These are phyloP conservation scores for Margaritispora aquatica DNA, from an alignment of 495 filamentous ascomycete genomes.

Conservation along the genomic window DNA sequence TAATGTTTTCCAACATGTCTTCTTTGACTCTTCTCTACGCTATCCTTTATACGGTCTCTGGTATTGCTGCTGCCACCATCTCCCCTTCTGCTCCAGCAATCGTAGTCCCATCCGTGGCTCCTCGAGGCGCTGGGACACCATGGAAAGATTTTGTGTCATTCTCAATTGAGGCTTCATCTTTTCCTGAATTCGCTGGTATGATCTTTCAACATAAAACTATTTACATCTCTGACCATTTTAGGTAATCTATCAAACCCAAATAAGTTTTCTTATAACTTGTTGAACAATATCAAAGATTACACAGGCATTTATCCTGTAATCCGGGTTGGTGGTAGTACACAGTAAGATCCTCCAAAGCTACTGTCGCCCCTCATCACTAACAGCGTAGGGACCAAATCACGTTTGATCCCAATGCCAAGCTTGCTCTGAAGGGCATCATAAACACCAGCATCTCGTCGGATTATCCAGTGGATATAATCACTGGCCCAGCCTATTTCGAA, in stretches of 20 bases:
- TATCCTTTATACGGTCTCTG: background rate
- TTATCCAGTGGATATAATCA: slow-evolving; percentile 54
- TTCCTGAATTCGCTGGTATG: slow-evolving; percentile 56
- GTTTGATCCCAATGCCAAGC: slow-evolving; percentile 40
- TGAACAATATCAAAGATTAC: slow-evolving; percentile 42
- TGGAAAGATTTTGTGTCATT: slow-evolving; percentile 40
- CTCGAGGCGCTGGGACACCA: background rate
- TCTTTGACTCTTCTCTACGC: background rate
- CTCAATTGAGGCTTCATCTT: slow-evolving; percentile 56
- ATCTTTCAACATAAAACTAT: background rate
- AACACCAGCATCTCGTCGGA: slow-evolving; percentile 45
- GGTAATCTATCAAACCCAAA: slow-evolving; percentile 47
- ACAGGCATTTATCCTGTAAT: slow-evolving; percentile 49
- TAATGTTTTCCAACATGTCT: background rate
- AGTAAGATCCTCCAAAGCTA: slow-evolving; percentile 53
- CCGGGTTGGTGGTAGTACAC: slow-evolving; percentile 56
- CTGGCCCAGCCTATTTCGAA: slow-evolving; percentile 60
- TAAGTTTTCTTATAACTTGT: slow-evolving; percentile 49
- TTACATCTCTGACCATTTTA: slow-evolving; percentile 12
- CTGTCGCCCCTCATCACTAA: background rate
- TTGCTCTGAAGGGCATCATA: slow-evolving; percentile 47
- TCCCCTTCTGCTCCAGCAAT: background rate
- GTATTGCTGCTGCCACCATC: background rate
- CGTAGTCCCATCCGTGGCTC: background rate
- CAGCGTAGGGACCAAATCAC: background rate